Conservation (phyloP, 202 grass and related monocot genomes). For the Panicum virgatum region DNA sequence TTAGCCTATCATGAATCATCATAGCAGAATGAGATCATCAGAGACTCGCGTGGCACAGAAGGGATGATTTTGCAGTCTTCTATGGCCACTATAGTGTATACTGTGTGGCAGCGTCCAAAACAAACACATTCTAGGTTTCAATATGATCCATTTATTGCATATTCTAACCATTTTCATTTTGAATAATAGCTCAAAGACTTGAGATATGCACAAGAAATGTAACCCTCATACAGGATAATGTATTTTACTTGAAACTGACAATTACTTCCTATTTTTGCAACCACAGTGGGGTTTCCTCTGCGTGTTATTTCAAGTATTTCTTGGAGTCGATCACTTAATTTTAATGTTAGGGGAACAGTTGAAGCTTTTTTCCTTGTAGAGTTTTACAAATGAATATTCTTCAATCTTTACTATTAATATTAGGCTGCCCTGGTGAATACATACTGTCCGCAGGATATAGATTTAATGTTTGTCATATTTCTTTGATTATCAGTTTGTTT, state of each 20-base stretch:
- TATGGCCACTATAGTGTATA: neutral
- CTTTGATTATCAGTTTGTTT: constrained; percentile 28
- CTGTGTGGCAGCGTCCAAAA: neutral
- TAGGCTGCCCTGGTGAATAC: constrained; percentile 20
- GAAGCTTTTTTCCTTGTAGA: neutral
- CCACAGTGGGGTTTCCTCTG: neutral
- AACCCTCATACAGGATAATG: neutral
- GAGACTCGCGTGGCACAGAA: neutral
- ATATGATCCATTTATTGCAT: neutral
- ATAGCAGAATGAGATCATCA: neutral
- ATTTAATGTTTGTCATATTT: constrained; percentile 34
- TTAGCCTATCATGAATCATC: neutral
- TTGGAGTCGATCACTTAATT: neutral
- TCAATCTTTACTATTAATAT: neutral
- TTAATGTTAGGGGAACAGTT: neutral
- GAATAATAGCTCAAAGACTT: neutral
- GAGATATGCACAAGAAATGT: neutral
- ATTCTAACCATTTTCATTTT: neutral
- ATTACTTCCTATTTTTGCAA: constrained; percentile 5
- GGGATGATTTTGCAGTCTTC: constrained; percentile 3
- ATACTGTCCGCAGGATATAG: constrained; percentile 1
- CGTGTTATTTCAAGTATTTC: constrained; percentile 6
- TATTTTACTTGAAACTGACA: neutral
- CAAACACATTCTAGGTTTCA: neutral
- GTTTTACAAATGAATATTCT: neutral